These are phyloP conservation scores for Venturia carpophila DNA, from an alignment of 2,329 filamentous ascomycete species.

Conservation along the genomic window DNA sequence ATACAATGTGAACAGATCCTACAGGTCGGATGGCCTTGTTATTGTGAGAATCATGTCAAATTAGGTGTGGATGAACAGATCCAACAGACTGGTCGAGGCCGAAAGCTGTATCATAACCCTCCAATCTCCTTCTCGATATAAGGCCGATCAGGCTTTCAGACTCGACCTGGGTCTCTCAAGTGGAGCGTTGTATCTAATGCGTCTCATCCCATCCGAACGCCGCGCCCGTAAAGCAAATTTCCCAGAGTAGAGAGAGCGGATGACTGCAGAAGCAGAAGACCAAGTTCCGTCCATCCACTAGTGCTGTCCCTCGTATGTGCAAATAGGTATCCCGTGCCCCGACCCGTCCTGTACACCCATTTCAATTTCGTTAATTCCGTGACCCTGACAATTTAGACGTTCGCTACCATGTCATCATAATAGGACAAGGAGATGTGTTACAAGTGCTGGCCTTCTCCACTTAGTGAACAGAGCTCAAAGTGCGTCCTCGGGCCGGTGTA, in stretches of 20 bases:
- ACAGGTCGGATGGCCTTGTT: background rate
- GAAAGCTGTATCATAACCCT: background rate
- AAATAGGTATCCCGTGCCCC: background rate
- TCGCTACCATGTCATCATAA: background rate
- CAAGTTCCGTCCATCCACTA: background rate
- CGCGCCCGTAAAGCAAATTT: background rate
- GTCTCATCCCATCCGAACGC: background rate
- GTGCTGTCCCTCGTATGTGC: background rate
- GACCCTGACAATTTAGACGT: background rate
- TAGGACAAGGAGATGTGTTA: background rate
- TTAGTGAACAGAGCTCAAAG: background rate
- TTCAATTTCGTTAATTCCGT: background rate
- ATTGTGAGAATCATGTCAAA: background rate
- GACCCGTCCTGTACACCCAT: background rate
- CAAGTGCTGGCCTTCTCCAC: background rate
- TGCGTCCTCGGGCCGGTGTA: background rate
- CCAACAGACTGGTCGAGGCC: background rate
- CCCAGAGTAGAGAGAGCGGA: background rate
- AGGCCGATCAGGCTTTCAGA: slow-evolving; percentile 2
- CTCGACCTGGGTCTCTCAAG: background rate
- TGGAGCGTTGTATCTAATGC: background rate
- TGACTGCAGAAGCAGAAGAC: background rate
- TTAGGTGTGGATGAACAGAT: background rate
- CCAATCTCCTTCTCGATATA: background rate
- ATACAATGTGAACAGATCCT: background rate